Base-by-base conservation (phyloP, 2,329 filamentous ascomycete genomes). In the Coniochaeta prunicola region DNA sequence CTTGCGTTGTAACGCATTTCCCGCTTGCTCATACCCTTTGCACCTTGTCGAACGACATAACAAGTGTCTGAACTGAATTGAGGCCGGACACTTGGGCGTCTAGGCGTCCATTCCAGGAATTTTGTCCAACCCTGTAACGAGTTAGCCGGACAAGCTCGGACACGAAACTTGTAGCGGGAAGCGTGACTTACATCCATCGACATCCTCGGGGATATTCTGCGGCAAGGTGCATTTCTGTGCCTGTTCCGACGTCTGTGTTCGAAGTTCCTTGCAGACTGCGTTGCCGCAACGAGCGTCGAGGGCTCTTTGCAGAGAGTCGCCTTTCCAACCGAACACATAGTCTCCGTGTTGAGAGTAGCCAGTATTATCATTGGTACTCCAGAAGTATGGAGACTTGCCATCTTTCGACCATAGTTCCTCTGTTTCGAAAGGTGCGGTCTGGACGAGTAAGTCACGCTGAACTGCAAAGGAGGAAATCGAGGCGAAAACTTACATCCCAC, bases 241-340 rank as follows among this genome's bases (percentile, higher is more conserved):
- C n/a, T 59, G 21, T 24, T 50, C 53, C 2, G 58, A 57, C 3
- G 58, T 59, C 58, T 59, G 58, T 8, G 58, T 59, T 38, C 54
- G 40, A 7, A 59, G 53, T 40, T 56, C 26, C 10, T 34, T 48
- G 34, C 58, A 59, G 53, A 57, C 53, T 26, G 53, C 58, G 34
- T 53, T 53, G 12, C 28, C 53, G 54, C 58, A 59, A 9, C 54
- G 53, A 24, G 58, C 58, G 36, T 59, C 53, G 24, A 59, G 38
- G 30, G 58, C 58, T n/a, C 53, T 33, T n/a, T 59, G 58, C 15
- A 59, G 54, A 21, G 53, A 57, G 54, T 59, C 58, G 17, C 58
- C 58, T 24, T 59, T 56, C 58, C 58, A 59, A 15, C 58, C 58
- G 31, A 80, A 82, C 69, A 82, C 79, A 73, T 59, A 59, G 30